Conservation (phyloP, 306 rosid genomes). For the Cercis canadensis region DNA sequence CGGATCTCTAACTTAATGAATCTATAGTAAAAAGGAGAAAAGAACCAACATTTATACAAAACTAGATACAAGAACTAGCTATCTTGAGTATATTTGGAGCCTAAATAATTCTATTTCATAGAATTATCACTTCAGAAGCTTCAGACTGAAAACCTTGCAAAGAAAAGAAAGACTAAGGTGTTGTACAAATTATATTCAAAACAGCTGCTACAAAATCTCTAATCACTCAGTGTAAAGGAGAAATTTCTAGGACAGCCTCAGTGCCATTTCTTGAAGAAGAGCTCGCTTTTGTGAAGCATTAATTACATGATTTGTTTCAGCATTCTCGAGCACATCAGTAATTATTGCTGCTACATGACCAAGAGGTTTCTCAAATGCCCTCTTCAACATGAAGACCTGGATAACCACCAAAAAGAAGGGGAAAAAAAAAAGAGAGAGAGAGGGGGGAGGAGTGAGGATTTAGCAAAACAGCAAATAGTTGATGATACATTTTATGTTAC, state of each 20-base stretch:
- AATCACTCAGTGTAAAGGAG: constrained; percentile 33
- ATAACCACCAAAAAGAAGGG: constrained; percentile 35
- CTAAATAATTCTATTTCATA: too few species aligned
- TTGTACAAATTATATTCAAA: constrained; percentile 37
- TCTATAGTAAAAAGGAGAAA: too few species aligned
- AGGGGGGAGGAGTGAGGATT: too few species aligned
- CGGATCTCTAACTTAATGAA: too few species aligned
- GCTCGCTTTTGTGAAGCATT: constrained; percentile 90
- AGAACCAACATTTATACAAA: too few species aligned
- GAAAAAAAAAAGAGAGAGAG: too few species aligned
- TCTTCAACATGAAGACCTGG: constrained; percentile 96
- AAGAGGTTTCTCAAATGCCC: constrained; percentile 92
- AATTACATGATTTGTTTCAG: constrained; percentile 84
- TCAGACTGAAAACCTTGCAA: constrained; percentile 41
- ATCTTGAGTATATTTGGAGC: too few species aligned
- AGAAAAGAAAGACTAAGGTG: constrained; percentile 38
- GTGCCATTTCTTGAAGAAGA: constrained; percentile 97
- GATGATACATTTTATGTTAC: too few species aligned
- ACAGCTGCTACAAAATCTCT: constrained; percentile 47
- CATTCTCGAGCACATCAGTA: constrained; percentile 92
- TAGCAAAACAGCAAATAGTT: too few species aligned
- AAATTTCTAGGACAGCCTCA: constrained; percentile 65
- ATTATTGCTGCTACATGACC: constrained; percentile 98
- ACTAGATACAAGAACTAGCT: too few species aligned
- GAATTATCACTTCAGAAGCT: too few species aligned